phyloP scores from a whole-genome alignment of 202 grass and related monocot species.

The Sporobolus alterniflorus region DNA sequence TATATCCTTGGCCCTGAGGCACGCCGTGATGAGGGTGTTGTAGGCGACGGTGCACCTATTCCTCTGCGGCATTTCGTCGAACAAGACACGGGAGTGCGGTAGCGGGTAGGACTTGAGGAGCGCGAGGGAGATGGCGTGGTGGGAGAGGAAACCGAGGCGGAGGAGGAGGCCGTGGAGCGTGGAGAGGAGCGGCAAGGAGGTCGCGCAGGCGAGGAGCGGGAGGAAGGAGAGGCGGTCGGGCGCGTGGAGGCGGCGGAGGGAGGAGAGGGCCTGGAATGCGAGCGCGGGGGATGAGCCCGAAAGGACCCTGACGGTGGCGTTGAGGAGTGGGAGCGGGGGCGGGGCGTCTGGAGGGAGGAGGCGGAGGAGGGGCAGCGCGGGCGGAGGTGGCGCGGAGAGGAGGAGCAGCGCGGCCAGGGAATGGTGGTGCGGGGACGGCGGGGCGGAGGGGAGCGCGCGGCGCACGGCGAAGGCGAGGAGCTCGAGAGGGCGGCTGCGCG shows the following conservation, averaged over 20 bases:
- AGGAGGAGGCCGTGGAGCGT: constrained; percentile 53
- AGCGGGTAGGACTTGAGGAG: constrained; percentile 47
- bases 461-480: constrained; percentile 59
- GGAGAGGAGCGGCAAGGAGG: constrained; percentile 21
- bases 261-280: constrained; percentile 37
- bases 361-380: constrained; percentile 16
- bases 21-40: constrained; percentile 56
- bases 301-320: constrained; percentile 44
- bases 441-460: constrained; percentile 27
- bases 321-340: constrained; percentile 44
- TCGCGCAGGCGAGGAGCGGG: constrained; percentile 35
- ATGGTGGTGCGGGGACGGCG: constrained; percentile 40
- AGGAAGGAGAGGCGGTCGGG: constrained; percentile 40
- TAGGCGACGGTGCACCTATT: constrained; percentile 52
- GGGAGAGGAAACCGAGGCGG: constrained; percentile 52
- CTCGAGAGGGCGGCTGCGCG: constrained; percentile 39
- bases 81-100: constrained; percentile 13
- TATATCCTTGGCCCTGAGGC: constrained; percentile 22
- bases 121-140: constrained; percentile 44
- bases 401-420: constrained; percentile 22
- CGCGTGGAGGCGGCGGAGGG: constrained; percentile 35
- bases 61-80: constrained; percentile 49
- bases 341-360: constrained; percentile 36
- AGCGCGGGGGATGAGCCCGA: constrained; percentile 28
- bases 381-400: constrained; percentile 37